Evolutionary conservation across 495 filamentous ascomycete genomes (phyloP), one percentile per base, ranked within the genome.

Genomic region (Aspergillus leporis): DNA sequence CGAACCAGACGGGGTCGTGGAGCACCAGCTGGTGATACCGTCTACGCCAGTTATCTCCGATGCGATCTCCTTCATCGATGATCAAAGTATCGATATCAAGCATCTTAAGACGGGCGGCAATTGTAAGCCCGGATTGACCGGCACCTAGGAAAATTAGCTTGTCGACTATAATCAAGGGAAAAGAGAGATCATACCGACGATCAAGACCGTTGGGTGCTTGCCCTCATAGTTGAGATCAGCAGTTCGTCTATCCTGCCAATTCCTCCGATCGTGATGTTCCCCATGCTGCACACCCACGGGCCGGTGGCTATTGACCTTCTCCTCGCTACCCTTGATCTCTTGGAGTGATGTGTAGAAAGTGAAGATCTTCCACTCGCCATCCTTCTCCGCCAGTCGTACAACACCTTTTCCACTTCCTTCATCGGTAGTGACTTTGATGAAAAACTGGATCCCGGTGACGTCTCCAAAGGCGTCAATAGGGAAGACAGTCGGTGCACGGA

Each of bases 21-120:
- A 90, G 79, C 0, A 92, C 88, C 1, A 83, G 76, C 51, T 80
- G 78, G 48, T 81, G 76, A 57, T 83, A 83, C 34, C 90, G 75
- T n/a, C 81, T 82, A 21, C 89, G 79, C 90, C 90, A 94, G 70
- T 85, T 91, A 65, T 92, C 90, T 9, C 90, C 90, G 12, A 93
- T 74, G 16, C 81, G 68, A 13, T 81, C 77, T 64, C 87, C 87
- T 19, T 73, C 70, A 65, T 94, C 90, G 59, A 93, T 81, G 23
- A 90, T 68, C 25, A 94, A 74, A 0, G 83, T 69, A 23, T 83
- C 68, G 9, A 94, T 72, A 28, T 78, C 70, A n/a, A 93, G 80
- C 79, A 88, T 84, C 66, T 91, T 87, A 21, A 93, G 79, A 12
- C 90, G 81, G 9, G 90, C 90, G n/a, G 82, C 80, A 14, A 79